Evolutionary conservation across 2,329 filamentous ascomycete species (phyloP).

Genomic region (Pseudocercospora macadamiae): DNA sequence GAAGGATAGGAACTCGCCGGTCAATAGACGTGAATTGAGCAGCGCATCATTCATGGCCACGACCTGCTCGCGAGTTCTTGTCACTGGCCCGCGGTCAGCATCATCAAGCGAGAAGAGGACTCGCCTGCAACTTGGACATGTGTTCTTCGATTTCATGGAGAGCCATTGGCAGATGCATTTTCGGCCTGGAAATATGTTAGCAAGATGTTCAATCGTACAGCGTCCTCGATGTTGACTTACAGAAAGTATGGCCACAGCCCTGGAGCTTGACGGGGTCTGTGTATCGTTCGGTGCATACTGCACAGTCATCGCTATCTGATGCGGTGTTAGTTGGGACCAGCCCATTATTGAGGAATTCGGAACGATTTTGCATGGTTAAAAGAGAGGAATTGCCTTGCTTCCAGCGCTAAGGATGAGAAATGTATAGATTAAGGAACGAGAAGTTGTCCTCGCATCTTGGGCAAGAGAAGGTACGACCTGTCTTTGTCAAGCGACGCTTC

Average conservation of each 20-base stretch:
- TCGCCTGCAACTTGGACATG: constrained; percentile 16
- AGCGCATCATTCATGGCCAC: constrained; percentile 11
- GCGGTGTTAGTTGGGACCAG: constrained; percentile 12
- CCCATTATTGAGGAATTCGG: constrained; percentile 11
- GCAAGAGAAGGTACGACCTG: too few relatives aligned
- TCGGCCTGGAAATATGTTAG: constrained; percentile 8
- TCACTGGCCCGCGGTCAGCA: constrained; percentile 11
- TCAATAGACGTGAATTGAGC: constrained; percentile 8
- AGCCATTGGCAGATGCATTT: constrained; percentile 20
- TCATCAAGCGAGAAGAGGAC: constrained; percentile 15
- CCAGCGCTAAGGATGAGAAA: constrained; percentile 7
- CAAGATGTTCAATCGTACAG: neutral
- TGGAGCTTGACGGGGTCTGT: constrained; percentile 10
- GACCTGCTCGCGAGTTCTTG: constrained; percentile 1
- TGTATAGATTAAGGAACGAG: too few relatives aligned
- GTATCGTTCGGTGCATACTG: constrained; percentile 11
- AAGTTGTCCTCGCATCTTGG: too few relatives aligned
- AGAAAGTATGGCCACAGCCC: constrained; percentile 19
- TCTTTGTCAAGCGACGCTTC: too few relatives aligned
- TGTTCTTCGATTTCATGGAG: constrained; percentile 10
- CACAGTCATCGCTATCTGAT: constrained; percentile 9
- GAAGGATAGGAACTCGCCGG: constrained; percentile 15
- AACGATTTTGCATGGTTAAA: constrained; percentile 1
- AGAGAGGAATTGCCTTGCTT: neutral
- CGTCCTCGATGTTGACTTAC: neutral